Base-by-base conservation (phyloP, 768 basidiomycete genomes). In the Psilocybe azurescens region DNA sequence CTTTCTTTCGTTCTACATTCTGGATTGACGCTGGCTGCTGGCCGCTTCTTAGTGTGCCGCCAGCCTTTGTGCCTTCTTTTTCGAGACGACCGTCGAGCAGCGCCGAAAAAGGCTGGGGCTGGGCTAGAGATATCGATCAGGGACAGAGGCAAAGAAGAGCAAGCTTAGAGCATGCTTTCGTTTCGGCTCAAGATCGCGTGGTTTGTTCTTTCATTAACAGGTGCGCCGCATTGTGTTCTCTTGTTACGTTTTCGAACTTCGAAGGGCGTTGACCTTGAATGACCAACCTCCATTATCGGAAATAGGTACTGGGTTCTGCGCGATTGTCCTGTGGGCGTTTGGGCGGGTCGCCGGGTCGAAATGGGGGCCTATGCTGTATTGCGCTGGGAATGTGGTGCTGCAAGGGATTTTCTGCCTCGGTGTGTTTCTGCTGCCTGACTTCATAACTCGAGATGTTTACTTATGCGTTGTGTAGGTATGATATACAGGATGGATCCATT, bases 401-500 rank as follows among this genome's bases (percentile, higher is more conserved):
- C 82, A 90, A 62, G 81, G 78, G 2, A 74, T 80, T 8, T 88
- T 90, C 67, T 87, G 85, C 67, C 70, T 90, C 2, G 88, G 89
- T 88, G 58, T 54, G 81, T 50, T 39, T 39, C n/a, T 49, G 30
- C 5, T 4, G 44, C 44, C 24, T 30, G 13, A 59, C n/a, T 38
- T 60, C 28, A 9, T 28, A 20, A 41, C n/a, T 58, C 30, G 16
- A 11, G 8, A 28, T 41, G 4, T 8, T 50, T 38, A 32, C 36
- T 55, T n/a, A 58, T 52, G 28, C 32, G 18, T 24, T 47, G 41
- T 20, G 24, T 29, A 89, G 89, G 89, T 10, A 81, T 90, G 73
- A 78, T 86, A 13, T 89, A 85, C 79, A 71, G 74, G 54, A 89
- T 90, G 89, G 77, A 86, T 64, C 86, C 89, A 0, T 76, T 74